phyloP scores from a whole-genome alignment of 768 basidiomycete genomes.

The Pilatotrama ljubarskyi region DNA sequence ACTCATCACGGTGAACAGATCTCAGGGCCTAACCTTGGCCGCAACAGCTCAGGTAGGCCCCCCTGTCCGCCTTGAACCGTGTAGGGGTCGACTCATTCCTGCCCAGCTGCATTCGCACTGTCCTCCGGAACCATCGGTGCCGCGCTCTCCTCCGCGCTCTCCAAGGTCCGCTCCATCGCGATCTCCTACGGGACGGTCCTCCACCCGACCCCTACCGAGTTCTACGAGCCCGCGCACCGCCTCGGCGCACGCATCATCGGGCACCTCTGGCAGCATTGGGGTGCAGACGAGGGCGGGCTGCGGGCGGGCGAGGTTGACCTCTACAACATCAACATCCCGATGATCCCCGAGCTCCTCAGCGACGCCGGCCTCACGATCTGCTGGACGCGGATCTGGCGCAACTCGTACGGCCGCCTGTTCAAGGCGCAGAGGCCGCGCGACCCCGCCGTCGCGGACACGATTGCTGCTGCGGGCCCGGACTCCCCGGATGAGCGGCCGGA shows the following conservation, averaged over 20 bases:
- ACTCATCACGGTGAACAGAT: conserved; percentile 44
- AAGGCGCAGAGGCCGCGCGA: conserved; percentile 42
- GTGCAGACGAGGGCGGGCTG: conserved; percentile 58
- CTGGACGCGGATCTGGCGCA: conserved; percentile 88
- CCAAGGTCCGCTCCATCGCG: conserved; percentile 75
- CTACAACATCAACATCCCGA: conserved; percentile 86
- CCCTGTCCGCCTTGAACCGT: background rate
- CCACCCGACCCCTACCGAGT: conserved; percentile 60
- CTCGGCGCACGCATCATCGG: conserved; percentile 67
- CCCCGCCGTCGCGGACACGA: conserved; percentile 25
- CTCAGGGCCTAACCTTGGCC: conserved; percentile 83
- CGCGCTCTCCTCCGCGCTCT: conserved; percentile 77
- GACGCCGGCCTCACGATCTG: conserved; percentile 63
- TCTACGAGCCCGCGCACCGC: conserved; percentile 70
- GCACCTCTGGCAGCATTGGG: conserved; percentile 86
- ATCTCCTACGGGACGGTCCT: conserved; percentile 83
- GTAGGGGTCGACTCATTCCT: background rate
- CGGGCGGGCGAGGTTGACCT: conserved; percentile 71
- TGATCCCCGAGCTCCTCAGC: conserved; percentile 64
- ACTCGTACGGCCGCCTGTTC: conserved; percentile 82
- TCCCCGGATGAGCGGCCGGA: conserved; percentile 30
- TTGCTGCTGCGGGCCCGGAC: conserved; percentile 47
- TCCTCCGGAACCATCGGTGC: conserved; percentile 94
- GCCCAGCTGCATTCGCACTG: conserved; percentile 76
- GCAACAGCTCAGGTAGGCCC: conserved; percentile 73